A percentile compares a stretch with the other conserved stretches of the same genome.
Evolutionary conservation across 2,329 filamentous ascomycete genomes (phyloP).

Genomic region (Aspergillus cejpii): DNA sequence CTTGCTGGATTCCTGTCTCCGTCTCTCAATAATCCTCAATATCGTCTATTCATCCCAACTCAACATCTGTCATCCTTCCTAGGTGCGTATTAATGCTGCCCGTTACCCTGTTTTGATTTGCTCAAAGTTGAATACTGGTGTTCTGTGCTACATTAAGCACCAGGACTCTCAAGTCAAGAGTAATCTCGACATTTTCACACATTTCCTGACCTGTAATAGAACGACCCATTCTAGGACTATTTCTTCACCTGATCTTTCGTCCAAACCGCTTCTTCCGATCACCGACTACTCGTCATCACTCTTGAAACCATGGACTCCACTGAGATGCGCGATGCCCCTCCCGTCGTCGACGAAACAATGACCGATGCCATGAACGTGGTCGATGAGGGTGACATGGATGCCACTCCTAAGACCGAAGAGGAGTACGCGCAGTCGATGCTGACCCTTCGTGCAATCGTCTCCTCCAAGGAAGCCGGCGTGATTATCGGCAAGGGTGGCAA

Average conservation of each 20-base stretch:
- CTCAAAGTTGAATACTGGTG: no score
- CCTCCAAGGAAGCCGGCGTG: slow-evolving; percentile 96
- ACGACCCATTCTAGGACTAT: not conserved
- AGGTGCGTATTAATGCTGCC: not conserved
- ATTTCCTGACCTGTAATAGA: not conserved
- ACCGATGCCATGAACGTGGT: slow-evolving; percentile 59
- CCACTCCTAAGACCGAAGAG: slow-evolving; percentile 84
- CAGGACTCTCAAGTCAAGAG: no score
- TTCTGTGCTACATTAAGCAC: no score
- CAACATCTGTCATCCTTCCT: not conserved
- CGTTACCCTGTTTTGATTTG: no score
- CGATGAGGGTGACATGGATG: slow-evolving; percentile 64
- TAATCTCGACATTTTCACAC: not conserved
- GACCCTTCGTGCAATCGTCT: slow-evolving; percentile 94
- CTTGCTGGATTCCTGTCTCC: not conserved
- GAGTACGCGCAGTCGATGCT: slow-evolving; percentile 91
- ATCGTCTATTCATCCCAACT: slow-evolving; percentile 1
- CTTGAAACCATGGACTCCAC: slow-evolving; percentile 52
- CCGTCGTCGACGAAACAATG: slow-evolving; percentile 58
- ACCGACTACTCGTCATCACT: not conserved
- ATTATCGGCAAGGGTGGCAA: slow-evolving; percentile 99
- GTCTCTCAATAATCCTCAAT: slow-evolving; percentile 1
- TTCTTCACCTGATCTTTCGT: not conserved
- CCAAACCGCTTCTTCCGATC: slow-evolving; percentile 6
- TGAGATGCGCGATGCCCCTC: slow-evolving; percentile 50